Evolutionary conservation across 805 yeast genomes (phyloP).

Genomic region (Kuraishia molischiana): DNA sequence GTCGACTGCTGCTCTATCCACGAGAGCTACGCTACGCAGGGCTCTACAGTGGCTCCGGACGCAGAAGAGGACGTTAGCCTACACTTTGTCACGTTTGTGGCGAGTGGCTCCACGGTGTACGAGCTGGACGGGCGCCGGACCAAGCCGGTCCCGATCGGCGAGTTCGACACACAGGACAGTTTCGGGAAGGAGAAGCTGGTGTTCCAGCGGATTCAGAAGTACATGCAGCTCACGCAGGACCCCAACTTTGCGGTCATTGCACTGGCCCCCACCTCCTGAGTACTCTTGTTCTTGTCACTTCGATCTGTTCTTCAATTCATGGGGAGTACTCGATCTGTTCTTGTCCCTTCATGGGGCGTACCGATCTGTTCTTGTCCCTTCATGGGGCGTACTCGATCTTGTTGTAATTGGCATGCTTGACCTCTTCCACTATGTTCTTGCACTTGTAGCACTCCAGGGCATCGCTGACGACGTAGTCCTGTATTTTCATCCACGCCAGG

Average conservation of each 20-base stretch:
- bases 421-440: conserved; percentile 11
- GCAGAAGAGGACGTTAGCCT: conserved; percentile 42
- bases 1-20: conserved; percentile 1
- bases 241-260: conserved; percentile 72
- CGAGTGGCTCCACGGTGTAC: conserved; percentile 45
- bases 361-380: conserved; percentile 95
- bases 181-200: conserved; percentile 45
- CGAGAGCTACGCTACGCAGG: conserved; percentile 31
- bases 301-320: no score
- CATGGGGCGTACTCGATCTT: conserved; percentile 79
- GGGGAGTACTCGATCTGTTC: no score
- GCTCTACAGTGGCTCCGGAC: conserved; percentile 60
- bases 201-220: conserved; percentile 48
- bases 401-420: conserved; percentile 25
- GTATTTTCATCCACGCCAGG: conserved; percentile 21
- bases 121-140: conserved; percentile 85
- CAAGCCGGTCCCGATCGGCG: conserved; percentile 63
- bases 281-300: conserved; percentile 6
- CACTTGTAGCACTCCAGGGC: conserved; percentile 17
- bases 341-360: no score
- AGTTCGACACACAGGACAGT: conserved; percentile 24
- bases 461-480: conserved; percentile 13
- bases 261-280: conserved; percentile 45
- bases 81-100: conserved; percentile 71
- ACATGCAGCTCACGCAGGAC: conserved; percentile 55